These are phyloP conservation scores for Sphagnurus paluster DNA, from an alignment of 1,284 basidiomycete species.

Conservation along the genomic window DNA sequence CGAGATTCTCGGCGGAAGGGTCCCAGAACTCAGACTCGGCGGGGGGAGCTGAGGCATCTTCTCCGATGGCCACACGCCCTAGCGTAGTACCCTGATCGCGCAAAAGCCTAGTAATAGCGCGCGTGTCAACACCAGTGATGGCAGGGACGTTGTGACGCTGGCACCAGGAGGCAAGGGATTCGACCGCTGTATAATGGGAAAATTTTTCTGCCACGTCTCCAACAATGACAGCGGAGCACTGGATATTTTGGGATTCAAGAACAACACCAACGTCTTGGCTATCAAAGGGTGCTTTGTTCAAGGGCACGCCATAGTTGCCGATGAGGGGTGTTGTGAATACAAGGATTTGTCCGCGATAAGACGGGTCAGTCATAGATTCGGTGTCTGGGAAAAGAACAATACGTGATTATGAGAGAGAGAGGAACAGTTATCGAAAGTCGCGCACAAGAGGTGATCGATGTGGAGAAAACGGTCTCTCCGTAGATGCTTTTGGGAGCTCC, in stretches of 20 bases:
- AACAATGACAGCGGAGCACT: constrained; percentile 93
- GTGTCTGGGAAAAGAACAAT: constrained; percentile 63
- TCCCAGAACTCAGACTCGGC: constrained; percentile 83
- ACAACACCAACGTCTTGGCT: constrained; percentile 86
- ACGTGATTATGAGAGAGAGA: neutral
- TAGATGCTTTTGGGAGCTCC: constrained; percentile 87
- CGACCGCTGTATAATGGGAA: constrained; percentile 93
- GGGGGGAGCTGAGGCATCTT: constrained; percentile 69
- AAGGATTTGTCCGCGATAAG: constrained; percentile 96
- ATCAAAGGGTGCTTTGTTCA: constrained; percentile 75
- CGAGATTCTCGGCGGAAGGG: constrained; percentile 89
- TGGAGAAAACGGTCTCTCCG: constrained; percentile 99
- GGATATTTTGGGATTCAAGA: constrained; percentile 88
- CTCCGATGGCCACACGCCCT: constrained; percentile 85
- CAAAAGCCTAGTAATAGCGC: constrained; percentile 91
- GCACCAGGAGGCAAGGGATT: constrained; percentile 95
- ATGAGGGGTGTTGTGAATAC: constrained; percentile 99
- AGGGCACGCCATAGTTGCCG: constrained; percentile 97
- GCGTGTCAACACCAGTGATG: constrained; percentile 96
- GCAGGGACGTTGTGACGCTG: constrained; percentile 88
- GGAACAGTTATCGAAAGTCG: constrained; percentile 20
- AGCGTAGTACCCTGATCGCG: constrained; percentile 98
- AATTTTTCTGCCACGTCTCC: constrained; percentile 94
- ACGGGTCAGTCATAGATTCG: constrained; percentile 99
- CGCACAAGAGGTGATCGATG: constrained; percentile 96